Evolutionary conservation across 768 basidiomycete species (phyloP).

Genomic region (Lenzites betulinus): DNA sequence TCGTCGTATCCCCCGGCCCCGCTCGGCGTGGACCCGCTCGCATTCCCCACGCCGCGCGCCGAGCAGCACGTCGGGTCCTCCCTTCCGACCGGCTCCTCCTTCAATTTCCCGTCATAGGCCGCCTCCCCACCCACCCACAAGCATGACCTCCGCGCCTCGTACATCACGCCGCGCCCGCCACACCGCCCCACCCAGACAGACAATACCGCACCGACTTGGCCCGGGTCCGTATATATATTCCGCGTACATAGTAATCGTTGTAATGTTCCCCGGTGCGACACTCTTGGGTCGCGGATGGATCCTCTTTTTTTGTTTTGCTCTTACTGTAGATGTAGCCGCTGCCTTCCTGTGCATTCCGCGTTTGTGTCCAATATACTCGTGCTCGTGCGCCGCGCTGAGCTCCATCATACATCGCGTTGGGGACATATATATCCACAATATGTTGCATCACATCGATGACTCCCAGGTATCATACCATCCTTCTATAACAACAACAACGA

Average conservation of each 20-base stretch:
- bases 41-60: conserved; percentile 1
- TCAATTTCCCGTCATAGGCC: conserved; percentile 8
- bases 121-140: not conserved
- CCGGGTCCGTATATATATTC: not conserved
- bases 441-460: no score
- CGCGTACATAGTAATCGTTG: not conserved
- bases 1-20: conserved; percentile 1
- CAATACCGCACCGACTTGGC: not conserved
- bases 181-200: not conserved
- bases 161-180: not conserved
- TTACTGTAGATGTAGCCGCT: conserved; percentile 2
- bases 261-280: not conserved
- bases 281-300: conserved; percentile 14
- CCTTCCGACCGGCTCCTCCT: conserved; percentile 3
- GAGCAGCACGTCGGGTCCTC: conserved; percentile 15
- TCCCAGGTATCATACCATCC: no score
- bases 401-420: no score
- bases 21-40: conserved; percentile 8
- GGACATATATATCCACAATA: no score
- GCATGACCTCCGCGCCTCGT: no score
- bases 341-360: not conserved
- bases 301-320: not conserved
- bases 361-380: not conserved
- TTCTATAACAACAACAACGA: no score
- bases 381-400: no score